Evolutionary conservation across 2,329 filamentous ascomycete genomes (phyloP).

Genomic region (Colletotrichum gigasporum): DNA sequence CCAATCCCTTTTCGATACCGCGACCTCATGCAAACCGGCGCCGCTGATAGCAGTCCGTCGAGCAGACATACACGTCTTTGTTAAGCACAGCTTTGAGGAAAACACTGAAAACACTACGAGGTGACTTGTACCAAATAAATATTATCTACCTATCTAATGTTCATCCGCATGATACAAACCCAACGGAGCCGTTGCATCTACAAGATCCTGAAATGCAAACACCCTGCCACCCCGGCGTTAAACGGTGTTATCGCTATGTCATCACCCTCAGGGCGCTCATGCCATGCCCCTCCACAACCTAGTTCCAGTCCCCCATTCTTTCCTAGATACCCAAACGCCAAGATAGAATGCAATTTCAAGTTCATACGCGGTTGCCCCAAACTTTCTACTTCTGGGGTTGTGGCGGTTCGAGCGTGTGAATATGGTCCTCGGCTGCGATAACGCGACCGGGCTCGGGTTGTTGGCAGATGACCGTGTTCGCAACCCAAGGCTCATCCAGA

Average conservation of each 20-base stretch:
- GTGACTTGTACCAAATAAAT: constrained; percentile 7
- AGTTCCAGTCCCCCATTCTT: constrained; percentile 5
- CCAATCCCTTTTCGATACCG: neutral
- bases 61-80: too few species aligned
- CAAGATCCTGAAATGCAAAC: neutral
- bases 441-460: constrained; percentile 78
- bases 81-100: neutral
- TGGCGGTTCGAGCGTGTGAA: constrained; percentile 84
- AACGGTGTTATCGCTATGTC: constrained; percentile 20
- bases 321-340: constrained; percentile 22
- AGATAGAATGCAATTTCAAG: constrained; percentile 19
- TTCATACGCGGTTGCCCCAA: neutral
- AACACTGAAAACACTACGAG: constrained; percentile 28
- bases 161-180: constrained; percentile 11
- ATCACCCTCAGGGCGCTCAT: constrained; percentile 8
- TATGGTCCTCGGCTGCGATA: constrained; percentile 78
- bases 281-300: constrained; percentile 6
- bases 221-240: constrained; percentile 5
- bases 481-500: constrained; percentile 89
- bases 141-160: constrained; percentile 24
- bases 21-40: too few species aligned
- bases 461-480: constrained; percentile 82
- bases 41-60: too few species aligned
- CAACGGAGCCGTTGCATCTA: constrained; percentile 11
- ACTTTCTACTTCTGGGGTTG: constrained; percentile 43